Conservation (phyloP, 768 basidiomycete genomes). For the Thelephora ganbajun region DNA sequence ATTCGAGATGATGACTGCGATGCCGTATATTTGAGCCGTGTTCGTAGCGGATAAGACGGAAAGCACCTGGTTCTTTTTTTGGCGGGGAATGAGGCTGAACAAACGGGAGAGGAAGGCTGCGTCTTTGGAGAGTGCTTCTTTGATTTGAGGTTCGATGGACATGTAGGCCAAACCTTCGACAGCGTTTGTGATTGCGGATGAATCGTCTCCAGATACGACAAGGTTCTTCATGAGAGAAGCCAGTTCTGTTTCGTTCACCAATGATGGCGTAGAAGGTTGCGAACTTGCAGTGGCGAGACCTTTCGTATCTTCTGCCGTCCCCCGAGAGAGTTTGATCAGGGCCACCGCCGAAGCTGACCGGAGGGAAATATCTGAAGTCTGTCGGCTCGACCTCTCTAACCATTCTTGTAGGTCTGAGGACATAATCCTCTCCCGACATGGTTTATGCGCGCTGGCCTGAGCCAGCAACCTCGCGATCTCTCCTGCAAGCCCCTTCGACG, state of each 20-base stretch:
- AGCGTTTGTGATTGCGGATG: constrained; percentile 40
- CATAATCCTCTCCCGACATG: constrained; percentile 32
- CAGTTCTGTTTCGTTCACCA: constrained; percentile 28
- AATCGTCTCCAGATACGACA: constrained; percentile 26
- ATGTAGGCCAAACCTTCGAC: constrained; percentile 84
- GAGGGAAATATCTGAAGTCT: constrained; percentile 29
- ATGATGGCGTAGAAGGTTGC: constrained; percentile 1
- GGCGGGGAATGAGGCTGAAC: constrained; percentile 41
- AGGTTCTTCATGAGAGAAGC: constrained; percentile 44
- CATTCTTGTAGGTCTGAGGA: constrained; percentile 22
- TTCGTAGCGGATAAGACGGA: constrained; percentile 12
- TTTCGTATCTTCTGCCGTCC: constrained; percentile 16
- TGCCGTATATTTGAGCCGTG: constrained; percentile 50
- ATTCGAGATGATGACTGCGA: constrained; percentile 64
- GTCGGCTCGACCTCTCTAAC: constrained; percentile 47
- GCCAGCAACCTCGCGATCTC: constrained; percentile 63
- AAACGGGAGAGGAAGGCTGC: constrained; percentile 38
- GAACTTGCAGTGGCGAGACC: constrained; percentile 2
- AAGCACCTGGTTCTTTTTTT: constrained; percentile 27
- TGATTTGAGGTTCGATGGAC: constrained; percentile 45
- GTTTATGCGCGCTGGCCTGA: constrained; percentile 64
- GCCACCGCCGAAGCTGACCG: constrained; percentile 58
- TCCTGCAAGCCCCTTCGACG: constrained; percentile 32
- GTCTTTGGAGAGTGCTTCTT: constrained; percentile 46
- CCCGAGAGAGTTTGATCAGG: constrained; percentile 64